phyloP scores from a whole-genome alignment of 192 early-diverging fungal genomes.

The Coemansia sp. region DNA sequence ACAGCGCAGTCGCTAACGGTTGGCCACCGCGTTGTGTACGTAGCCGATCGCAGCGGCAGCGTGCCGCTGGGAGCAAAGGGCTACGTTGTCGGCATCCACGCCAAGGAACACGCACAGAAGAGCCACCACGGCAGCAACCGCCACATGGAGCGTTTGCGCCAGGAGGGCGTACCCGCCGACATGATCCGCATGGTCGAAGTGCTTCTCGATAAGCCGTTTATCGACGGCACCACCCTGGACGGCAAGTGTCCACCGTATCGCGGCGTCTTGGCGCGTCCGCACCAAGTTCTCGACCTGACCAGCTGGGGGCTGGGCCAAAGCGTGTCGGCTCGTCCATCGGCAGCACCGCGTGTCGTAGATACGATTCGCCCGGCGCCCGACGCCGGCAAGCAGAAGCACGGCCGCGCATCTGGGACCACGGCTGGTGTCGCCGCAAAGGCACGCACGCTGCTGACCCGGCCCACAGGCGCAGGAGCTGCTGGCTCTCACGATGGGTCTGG shows the following conservation, averaged over 20 bases:
- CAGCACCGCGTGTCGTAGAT: conserved; percentile 25
- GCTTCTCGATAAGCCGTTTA: conserved; percentile 79
- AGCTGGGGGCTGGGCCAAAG: conserved; percentile 38
- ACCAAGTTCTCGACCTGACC: conserved; percentile 71
- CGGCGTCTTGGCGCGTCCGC: conserved; percentile 63
- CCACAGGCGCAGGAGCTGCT: too few species aligned
- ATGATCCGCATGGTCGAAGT: conserved; percentile 75
- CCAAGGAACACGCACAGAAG: conserved; percentile 8
- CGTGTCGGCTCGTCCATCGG: conserved; percentile 9
- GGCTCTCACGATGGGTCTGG: background rate
- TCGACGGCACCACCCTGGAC: conserved; percentile 73
- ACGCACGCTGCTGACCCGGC: background rate
- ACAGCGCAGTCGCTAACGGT: conserved; percentile 73
- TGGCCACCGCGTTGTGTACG: conserved; percentile 82
- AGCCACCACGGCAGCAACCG: conserved; percentile 39
- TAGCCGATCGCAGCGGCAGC: conserved; percentile 57
- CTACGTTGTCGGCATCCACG: conserved; percentile 72
- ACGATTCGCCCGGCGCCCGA: conserved; percentile 19
- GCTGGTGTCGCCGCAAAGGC: conserved; percentile 21
- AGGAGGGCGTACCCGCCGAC: conserved; percentile 40
- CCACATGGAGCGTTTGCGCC: conserved; percentile 61
- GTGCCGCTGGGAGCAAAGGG: conserved; percentile 81
- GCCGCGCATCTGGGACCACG: conserved; percentile 7
- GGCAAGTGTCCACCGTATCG: conserved; percentile 72
- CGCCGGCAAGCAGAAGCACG: background rate